Percentiles rank a stretch among this genome's conserved stretches.
These are phyloP conservation scores for Scleromitrula shiraiana DNA, from an alignment of 2,329 filamentous ascomycete genomes.

Conservation along the genomic window DNA sequence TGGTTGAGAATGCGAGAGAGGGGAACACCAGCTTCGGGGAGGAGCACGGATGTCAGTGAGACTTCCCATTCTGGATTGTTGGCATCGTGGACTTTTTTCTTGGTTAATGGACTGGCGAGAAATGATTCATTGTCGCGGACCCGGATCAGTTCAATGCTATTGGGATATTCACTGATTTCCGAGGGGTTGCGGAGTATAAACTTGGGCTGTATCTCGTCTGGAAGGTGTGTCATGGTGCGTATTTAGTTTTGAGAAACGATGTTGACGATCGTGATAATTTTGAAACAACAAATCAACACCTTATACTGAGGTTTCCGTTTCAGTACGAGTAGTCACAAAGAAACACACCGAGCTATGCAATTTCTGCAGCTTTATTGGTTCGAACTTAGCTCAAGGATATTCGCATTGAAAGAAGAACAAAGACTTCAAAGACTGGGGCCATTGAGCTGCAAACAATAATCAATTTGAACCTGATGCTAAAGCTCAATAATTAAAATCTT, in stretches of 20 bases:
- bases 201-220: constrained; percentile 14
- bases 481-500: constrained; percentile 38
- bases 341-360: not conserved
- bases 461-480: not conserved
- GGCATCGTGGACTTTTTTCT: constrained; percentile 9
- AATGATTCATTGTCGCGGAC: constrained; percentile 19
- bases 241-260: too few relatives aligned
- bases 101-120: constrained; percentile 19
- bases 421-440: not conserved
- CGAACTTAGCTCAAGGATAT: not conserved
- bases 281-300: too few relatives aligned
- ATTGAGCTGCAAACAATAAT: constrained; percentile 5
- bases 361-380: not conserved
- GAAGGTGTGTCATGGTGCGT: too few relatives aligned
- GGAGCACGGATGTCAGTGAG: constrained; percentile 15
- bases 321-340: not conserved
- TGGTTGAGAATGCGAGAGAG: constrained; percentile 27
- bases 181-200: constrained; percentile 17
- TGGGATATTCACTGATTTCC: constrained; percentile 12
- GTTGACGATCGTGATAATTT: too few relatives aligned
- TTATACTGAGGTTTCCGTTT: not conserved
- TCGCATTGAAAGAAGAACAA: not conserved
- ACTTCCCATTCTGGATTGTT: constrained; percentile 11
- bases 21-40: constrained; percentile 18
- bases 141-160: constrained; percentile 19